phyloP scores from a whole-genome alignment of 352 stramenopile genomes.

The Peronosclerospora sorghi region DNA sequence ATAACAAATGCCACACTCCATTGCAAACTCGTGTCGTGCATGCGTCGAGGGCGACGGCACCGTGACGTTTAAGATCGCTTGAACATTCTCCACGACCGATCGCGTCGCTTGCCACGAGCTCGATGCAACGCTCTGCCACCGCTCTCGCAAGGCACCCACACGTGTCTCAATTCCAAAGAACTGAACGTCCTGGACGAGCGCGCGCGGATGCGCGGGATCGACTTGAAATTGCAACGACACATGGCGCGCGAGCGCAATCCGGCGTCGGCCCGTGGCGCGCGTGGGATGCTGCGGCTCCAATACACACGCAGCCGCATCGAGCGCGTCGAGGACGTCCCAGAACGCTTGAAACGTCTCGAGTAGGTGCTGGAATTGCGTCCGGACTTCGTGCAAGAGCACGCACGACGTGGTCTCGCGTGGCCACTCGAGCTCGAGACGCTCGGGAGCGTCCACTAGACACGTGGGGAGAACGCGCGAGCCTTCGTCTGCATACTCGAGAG shows the following conservation, averaged over 20 bases:
- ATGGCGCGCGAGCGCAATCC: constrained; percentile 55
- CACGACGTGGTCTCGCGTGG: background rate
- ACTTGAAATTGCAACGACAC: constrained; percentile 71
- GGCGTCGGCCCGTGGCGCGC: constrained; percentile 44
- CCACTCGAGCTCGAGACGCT: constrained; percentile 35
- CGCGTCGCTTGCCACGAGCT: constrained; percentile 47
- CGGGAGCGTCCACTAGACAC: constrained; percentile 47
- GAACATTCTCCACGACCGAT: constrained; percentile 55
- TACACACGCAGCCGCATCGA: constrained; percentile 64
- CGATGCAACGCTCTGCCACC: constrained; percentile 40
- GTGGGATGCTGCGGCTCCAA: constrained; percentile 62
- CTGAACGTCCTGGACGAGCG: constrained; percentile 39
- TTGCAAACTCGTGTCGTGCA: constrained; percentile 51
- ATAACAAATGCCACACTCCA: constrained; percentile 87
- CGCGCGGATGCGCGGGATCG: constrained; percentile 24
- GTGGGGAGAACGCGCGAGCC: background rate
- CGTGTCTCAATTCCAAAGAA: constrained; percentile 71
- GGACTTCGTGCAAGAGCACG: constrained; percentile 17
- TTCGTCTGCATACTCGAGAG: constrained; percentile 23
- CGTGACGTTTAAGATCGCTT: constrained; percentile 37
- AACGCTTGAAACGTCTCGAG: constrained; percentile 59
- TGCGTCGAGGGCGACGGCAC: constrained; percentile 48
- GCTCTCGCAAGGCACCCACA: constrained; percentile 37
- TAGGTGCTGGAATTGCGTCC: constrained; percentile 46
- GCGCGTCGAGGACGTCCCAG: constrained; percentile 66